These are phyloP conservation scores for Chamaecrista fasciculata DNA, from an alignment of 306 rosid species.

Conservation along the genomic window DNA sequence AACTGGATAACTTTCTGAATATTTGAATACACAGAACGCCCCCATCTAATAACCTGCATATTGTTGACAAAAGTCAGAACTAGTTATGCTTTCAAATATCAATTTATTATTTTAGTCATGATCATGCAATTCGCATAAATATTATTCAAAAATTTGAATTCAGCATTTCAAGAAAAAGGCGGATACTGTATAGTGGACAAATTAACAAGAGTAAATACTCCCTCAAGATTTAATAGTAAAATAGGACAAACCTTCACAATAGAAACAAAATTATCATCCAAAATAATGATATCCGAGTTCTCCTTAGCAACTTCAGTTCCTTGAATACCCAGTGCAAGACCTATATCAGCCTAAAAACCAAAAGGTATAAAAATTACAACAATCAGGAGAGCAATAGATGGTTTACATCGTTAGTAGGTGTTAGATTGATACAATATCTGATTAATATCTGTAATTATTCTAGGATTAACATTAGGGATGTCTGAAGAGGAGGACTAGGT, in stretches of 20 bases:
- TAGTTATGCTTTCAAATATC: slow-evolving; percentile 14
- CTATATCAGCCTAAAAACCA: slow-evolving; percentile 74
- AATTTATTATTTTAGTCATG: background rate
- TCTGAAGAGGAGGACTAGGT: too few species aligned
- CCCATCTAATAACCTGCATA: slow-evolving; percentile 94
- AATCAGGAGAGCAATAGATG: background rate
- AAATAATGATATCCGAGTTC: slow-evolving; percentile 84
- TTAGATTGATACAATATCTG: too few species aligned
- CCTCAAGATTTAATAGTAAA: slow-evolving; percentile 8
- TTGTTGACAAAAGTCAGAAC: slow-evolving; percentile 13
- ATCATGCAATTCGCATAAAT: background rate
- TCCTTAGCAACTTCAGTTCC: slow-evolving; percentile 97
- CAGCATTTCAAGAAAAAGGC: slow-evolving; percentile 11
- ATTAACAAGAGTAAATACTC: slow-evolving; percentile 6
- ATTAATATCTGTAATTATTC: too few species aligned
- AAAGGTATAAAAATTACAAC: slow-evolving; percentile 13
- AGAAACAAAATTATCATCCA: slow-evolving; percentile 90
- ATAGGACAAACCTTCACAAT: slow-evolving; percentile 69
- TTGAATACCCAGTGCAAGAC: slow-evolving; percentile 88
- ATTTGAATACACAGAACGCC: slow-evolving; percentile 92
- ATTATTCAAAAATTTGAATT: slow-evolving; percentile 1
- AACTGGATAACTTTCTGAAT: slow-evolving; percentile 98
- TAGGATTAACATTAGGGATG: too few species aligned
- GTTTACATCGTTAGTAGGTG: background rate
- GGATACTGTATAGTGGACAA: background rate